Percentiles rank a stretch among this genome's conserved stretches.
phyloP scores from a whole-genome alignment of 2,329 filamentous ascomycete genomes.

The Macrophomina tecta region DNA sequence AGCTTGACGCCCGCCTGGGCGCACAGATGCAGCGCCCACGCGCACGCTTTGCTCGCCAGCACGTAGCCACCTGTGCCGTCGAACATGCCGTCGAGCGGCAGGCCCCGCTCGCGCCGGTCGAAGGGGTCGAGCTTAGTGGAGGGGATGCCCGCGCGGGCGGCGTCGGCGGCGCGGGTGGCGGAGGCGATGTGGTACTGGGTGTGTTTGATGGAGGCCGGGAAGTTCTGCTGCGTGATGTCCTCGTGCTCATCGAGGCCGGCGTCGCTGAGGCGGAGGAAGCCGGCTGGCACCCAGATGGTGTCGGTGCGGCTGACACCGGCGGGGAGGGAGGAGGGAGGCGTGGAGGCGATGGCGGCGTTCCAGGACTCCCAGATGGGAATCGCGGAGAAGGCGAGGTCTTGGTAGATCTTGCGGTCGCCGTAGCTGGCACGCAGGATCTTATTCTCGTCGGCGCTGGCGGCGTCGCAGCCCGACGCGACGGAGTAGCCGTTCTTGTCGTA shows the following conservation, averaged over 20 bases:
- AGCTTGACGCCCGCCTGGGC: constrained; percentile 50
- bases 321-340: neutral
- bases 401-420: constrained; percentile 48
- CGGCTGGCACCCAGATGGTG: constrained; percentile 35
- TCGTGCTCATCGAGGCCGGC: constrained; percentile 32
- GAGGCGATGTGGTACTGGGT: constrained; percentile 38
- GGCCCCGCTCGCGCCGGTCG: neutral
- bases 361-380: constrained; percentile 26
- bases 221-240: constrained; percentile 34
- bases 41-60: constrained; percentile 55
- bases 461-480: constrained; percentile 19
- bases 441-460: constrained; percentile 45
- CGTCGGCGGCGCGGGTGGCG: constrained; percentile 23
- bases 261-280: constrained; percentile 34
- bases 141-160: constrained; percentile 14
- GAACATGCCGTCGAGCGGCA: constrained; percentile 34
- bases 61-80: constrained; percentile 56
- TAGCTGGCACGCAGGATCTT: constrained; percentile 68
- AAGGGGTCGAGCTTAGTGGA: constrained; percentile 25
- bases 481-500: constrained; percentile 27
- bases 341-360: constrained; percentile 13
- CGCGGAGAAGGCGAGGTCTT: constrained; percentile 28
- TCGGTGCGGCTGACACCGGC: neutral
- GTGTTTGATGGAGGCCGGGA: constrained; percentile 34
- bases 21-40: constrained; percentile 53